Conservation (phyloP, 208 protist species). For the Trypanosoma boissoni region DNA sequence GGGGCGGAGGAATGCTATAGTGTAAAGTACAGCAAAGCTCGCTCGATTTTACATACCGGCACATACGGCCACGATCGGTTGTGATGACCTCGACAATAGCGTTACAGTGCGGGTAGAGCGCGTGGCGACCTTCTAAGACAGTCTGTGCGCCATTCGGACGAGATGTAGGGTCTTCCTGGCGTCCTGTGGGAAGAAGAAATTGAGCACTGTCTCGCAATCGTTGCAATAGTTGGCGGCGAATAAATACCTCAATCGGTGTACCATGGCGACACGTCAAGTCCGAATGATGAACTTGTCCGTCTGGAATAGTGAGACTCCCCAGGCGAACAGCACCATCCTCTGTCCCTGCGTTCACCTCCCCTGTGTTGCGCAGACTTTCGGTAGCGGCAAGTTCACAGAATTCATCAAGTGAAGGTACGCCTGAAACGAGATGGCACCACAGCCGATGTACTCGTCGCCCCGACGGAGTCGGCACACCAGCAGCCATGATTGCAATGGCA, state of each 20-base stretch:
- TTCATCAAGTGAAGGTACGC: conserved; percentile 32
- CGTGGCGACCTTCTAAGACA: conserved; percentile 38
- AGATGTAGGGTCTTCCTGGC: not conserved
- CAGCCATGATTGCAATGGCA: conserved; percentile 31
- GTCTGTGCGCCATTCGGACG: conserved; percentile 10
- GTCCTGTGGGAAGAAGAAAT: conserved; percentile 1
- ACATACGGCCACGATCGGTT: conserved; percentile 48
- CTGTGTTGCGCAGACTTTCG: too few species aligned
- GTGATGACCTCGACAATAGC: conserved; percentile 72
- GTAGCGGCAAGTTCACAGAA: conserved; percentile 24
- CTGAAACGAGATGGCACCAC: conserved; percentile 37
- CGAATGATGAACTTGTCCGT: not conserved
- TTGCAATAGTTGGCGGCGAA: conserved; percentile 13
- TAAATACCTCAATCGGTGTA: conserved; percentile 7
- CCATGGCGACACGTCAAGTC: not conserved
- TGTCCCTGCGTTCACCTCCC: too few species aligned
- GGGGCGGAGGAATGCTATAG: conserved; percentile 35
- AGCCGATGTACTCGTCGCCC: conserved; percentile 20
- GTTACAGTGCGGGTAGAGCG: conserved; percentile 49
- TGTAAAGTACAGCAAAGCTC: conserved; percentile 71
- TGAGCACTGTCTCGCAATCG: conserved; percentile 10
- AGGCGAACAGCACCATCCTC: not conserved
- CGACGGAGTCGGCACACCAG: conserved; percentile 30
- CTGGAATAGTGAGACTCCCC: not conserved
- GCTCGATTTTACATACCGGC: conserved; percentile 61